A percentile compares a stretch with the other conserved stretches of the same genome.
Conservation (phyloP, 1,284 basidiomycete genomes). For the Ceratobasidium sp. region DNA sequence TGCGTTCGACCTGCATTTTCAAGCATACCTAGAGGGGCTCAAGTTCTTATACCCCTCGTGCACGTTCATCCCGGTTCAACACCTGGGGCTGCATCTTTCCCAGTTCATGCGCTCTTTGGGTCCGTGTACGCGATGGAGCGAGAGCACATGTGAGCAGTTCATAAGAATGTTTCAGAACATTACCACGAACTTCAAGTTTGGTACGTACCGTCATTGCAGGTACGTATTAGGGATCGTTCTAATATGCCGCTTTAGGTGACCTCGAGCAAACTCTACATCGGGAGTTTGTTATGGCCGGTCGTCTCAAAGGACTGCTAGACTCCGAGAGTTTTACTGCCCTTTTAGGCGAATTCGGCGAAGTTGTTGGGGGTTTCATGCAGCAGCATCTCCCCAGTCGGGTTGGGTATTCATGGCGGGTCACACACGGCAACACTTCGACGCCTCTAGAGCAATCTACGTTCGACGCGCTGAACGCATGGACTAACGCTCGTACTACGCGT, state of each 20-base stretch:
- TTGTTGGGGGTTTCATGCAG: not conserved
- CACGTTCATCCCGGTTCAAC: slow-evolving; percentile 26
- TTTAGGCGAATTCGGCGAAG: not conserved
- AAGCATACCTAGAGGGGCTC: not conserved
- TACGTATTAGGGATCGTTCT: not conserved
- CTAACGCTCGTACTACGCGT: not conserved
- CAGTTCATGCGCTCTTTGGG: slow-evolving; percentile 33
- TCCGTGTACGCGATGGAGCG: slow-evolving; percentile 19
- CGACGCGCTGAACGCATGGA: not conserved
- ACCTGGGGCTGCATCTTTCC: slow-evolving; percentile 38
- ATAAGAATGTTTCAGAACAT: slow-evolving; percentile 42
- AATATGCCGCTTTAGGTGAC: not conserved
- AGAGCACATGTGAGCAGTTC: slow-evolving; percentile 39
- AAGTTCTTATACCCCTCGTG: slow-evolving; percentile 21
- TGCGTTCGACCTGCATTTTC: slow-evolving; percentile 8
- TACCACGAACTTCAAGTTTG: slow-evolving; percentile 23
- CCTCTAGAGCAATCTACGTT: not conserved
- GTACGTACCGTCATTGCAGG: slow-evolving; percentile 2
- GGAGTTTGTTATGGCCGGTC: slow-evolving; percentile 7
- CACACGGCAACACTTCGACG: not conserved
- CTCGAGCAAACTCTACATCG: slow-evolving; percentile 30
- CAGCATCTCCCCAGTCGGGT: not conserved
- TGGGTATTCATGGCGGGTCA: not conserved
- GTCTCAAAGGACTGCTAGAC: not conserved
- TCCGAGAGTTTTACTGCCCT: not conserved